Evolutionary conservation across 2,329 filamentous ascomycete genomes (phyloP).

Genomic region (Podosphaera leucotricha): DNA sequence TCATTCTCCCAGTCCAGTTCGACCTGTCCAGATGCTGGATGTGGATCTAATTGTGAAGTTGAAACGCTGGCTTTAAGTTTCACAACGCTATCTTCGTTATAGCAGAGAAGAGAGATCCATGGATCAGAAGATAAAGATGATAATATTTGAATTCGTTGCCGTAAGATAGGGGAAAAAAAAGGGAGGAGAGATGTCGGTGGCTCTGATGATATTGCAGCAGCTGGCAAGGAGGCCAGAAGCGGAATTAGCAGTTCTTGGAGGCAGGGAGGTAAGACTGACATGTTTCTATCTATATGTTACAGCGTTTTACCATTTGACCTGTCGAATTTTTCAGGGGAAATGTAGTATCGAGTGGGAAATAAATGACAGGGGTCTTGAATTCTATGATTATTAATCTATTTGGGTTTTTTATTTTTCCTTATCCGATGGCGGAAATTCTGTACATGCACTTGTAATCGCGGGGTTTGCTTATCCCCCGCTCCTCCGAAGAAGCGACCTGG

Average conservation of each 20-base stretch:
- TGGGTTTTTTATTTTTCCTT: too few species aligned
- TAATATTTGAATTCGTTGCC: conserved; percentile 42
- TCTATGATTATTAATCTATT: too few species aligned
- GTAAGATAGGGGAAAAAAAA: conserved; percentile 39
- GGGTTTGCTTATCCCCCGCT: too few species aligned
- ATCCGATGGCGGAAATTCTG: too few species aligned
- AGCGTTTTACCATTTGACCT: too few species aligned
- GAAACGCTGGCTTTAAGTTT: conserved; percentile 37
- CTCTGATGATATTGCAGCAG: conserved; percentile 31
- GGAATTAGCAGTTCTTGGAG: conserved; percentile 26
- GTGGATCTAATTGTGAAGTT: conserved; percentile 46
- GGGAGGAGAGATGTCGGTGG: conserved; percentile 33
- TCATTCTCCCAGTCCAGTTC: conserved; percentile 48
- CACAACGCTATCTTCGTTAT: conserved; percentile 28
- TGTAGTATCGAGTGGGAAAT: too few species aligned
- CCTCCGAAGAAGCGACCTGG: too few species aligned
- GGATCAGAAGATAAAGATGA: conserved; percentile 34
- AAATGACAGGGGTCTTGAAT: too few species aligned
- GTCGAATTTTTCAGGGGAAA: too few species aligned
- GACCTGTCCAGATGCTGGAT: conserved; percentile 58
- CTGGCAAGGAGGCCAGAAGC: conserved; percentile 34
- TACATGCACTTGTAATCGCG: too few species aligned
- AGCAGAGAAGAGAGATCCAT: conserved; percentile 53
- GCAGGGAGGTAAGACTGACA: conserved; percentile 21
- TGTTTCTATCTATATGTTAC: conserved; percentile 5